Base-by-base conservation (phyloP, 176 grass and related monocot species). In the Melocanna baccifera region DNA sequence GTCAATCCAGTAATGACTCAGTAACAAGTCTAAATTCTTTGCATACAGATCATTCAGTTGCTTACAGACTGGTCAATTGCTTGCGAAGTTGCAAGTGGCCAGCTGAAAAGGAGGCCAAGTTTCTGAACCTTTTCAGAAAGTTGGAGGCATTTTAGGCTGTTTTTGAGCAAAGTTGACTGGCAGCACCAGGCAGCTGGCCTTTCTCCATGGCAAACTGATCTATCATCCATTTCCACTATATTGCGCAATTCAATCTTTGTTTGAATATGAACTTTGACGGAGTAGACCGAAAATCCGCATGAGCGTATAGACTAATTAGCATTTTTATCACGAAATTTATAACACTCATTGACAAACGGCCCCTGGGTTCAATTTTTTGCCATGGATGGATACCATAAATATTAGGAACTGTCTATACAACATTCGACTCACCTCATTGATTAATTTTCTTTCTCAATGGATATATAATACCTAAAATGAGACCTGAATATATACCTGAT, bases 401-500 rank as follows among this genome's bases (percentile, higher is more conserved):
- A 75, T 67, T 28, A n/a, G n/a, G n/a, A n/a, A n/a, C n/a, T n/a
- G n/a, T n/a, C n/a, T n/a, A n/a, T n/a, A n/a, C n/a, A n/a, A n/a
- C n/a, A n/a, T n/a, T n/a, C n/a, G n/a, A n/a, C n/a, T n/a, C n/a
- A n/a, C n/a, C n/a, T n/a, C n/a, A n/a, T n/a, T 62, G 58, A 62
- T 47, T 26, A 30, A 58, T 23, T 59, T 20, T 14, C 5, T 25
- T 62, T 66, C 39, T 26, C 16, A 12, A 40, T 68, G 41, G 22
- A 41, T 42, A 30, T 39, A 41, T 53, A 29, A 41, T 11, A 7
- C 29, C 47, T 47, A 47, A 57, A 57, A 79, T 36, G 20, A 36
- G 39, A 30, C 69, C 76, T 69, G 12, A 89, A 80, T 9, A 41
- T 75, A 56, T 41, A 68, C 68, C 30, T 62, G 79, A 83, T 70